These are phyloP conservation scores for Nelumbo lutea DNA, from an alignment of 164 flowering plant genomes.

Conservation along the genomic window DNA sequence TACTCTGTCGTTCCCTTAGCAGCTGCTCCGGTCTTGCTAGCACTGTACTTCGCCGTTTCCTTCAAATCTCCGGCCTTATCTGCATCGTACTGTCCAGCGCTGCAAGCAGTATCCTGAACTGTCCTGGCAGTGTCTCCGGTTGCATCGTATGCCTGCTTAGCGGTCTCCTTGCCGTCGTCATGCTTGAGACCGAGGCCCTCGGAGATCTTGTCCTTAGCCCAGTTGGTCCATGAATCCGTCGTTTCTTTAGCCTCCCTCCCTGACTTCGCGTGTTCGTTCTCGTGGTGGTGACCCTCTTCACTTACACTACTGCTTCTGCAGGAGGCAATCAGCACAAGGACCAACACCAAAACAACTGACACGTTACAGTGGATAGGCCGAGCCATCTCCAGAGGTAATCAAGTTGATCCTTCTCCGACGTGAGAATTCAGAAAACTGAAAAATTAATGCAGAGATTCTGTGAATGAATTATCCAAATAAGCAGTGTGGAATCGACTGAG, in stretches of 20 bases:
- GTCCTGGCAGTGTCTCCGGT: constrained; percentile 6
- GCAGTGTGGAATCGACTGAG: too few relatives aligned
- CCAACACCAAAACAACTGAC: background rate
- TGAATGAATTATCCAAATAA: too few relatives aligned
- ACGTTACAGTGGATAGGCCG: too few relatives aligned
- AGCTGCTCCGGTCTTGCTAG: background rate
- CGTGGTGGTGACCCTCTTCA: background rate
- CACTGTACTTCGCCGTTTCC: constrained; percentile 6
- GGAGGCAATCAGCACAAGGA: background rate
- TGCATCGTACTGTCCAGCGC: constrained; percentile 6
- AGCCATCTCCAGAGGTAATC: background rate
- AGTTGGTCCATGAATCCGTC: constrained; percentile 43
- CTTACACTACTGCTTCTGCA: background rate
- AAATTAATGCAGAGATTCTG: background rate
- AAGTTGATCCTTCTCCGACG: too few relatives aligned
- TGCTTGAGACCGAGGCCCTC: constrained; percentile 34
- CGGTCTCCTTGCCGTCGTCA: background rate
- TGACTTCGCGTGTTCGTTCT: background rate
- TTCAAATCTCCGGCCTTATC: constrained; percentile 3
- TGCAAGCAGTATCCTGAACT: constrained; percentile 13
- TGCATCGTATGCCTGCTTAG: background rate
- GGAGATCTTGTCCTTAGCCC: constrained; percentile 53
- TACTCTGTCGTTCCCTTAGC: constrained; percentile 5
- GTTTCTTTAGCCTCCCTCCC: constrained; percentile 18
- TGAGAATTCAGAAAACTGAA: background rate